A percentile compares a stretch with the other conserved stretches of the same genome.
phyloP scores from a whole-genome alignment of 116 monocot genomes.

The Cymodocea nodosa region DNA sequence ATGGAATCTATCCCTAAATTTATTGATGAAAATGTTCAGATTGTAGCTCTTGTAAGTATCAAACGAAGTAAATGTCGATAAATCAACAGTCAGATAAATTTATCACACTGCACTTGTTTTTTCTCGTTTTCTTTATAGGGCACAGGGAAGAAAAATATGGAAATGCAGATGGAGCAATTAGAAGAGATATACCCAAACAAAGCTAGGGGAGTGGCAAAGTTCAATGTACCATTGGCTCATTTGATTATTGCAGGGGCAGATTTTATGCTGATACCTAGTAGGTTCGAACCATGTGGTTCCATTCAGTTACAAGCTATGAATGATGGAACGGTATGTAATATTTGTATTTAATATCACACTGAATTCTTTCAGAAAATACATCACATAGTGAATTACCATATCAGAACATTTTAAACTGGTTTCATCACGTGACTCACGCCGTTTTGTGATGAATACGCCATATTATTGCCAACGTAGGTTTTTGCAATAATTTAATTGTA shows the following conservation, averaged over 20 bases:
- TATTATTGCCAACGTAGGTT: too few species aligned
- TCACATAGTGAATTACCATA: not conserved
- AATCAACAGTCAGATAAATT: not conserved
- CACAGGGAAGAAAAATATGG: conserved; percentile 85
- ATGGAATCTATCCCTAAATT: conserved; percentile 70
- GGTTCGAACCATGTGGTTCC: conserved; percentile 83
- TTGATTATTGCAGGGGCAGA: conserved; percentile 63
- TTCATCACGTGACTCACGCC: too few species aligned
- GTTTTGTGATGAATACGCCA: too few species aligned
- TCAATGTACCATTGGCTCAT: conserved; percentile 70
- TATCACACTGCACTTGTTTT: not conserved
- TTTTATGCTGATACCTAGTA: conserved; percentile 54
- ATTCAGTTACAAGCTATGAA: conserved; percentile 80
- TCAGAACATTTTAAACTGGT: too few species aligned
- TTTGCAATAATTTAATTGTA: too few species aligned
- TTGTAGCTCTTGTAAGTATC: conserved; percentile 70
- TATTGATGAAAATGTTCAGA: conserved; percentile 67
- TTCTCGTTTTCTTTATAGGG: conserved; percentile 31
- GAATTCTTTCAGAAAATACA: not conserved
- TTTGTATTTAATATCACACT: not conserved
- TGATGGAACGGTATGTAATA: conserved; percentile 51
- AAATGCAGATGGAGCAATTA: conserved; percentile 41
- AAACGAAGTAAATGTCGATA: not conserved
- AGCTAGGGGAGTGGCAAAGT: conserved; percentile 62
- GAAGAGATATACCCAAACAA: conserved; percentile 62